phyloP scores from a whole-genome alignment of 2,329 filamentous ascomycete genomes.

The Zasmidium citrigriseum region DNA sequence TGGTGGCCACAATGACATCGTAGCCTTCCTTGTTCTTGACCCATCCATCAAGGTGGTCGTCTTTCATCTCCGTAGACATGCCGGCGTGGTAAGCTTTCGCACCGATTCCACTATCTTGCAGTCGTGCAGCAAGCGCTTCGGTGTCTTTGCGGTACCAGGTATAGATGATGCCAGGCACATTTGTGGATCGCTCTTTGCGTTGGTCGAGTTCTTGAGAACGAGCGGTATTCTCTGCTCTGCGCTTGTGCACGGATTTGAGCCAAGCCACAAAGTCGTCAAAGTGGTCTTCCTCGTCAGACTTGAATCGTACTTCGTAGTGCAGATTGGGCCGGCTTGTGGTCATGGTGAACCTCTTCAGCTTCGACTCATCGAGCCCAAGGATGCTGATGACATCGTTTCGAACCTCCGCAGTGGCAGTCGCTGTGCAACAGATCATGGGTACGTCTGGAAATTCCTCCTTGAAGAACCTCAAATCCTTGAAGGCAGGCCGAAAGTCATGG shows the following conservation, averaged over 20 bases:
- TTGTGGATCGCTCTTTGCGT: slow-evolving; percentile 55
- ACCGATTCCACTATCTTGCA: slow-evolving; percentile 69
- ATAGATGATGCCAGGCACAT: slow-evolving; percentile 77
- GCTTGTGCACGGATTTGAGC: slow-evolving; percentile 71
- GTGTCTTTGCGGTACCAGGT: slow-evolving; percentile 74
- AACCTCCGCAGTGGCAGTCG: slow-evolving; percentile 81
- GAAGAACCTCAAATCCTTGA: slow-evolving; percentile 85
- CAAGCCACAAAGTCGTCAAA: slow-evolving; percentile 74
- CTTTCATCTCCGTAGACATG: slow-evolving; percentile 65
- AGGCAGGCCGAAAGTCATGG: slow-evolving; percentile 92
- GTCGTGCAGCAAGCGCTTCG: slow-evolving; percentile 66
- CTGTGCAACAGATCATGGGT: slow-evolving; percentile 89
- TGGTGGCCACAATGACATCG: slow-evolving; percentile 92
- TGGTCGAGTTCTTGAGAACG: slow-evolving; percentile 61
- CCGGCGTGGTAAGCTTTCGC: slow-evolving; percentile 74
- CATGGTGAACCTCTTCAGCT: slow-evolving; percentile 75
- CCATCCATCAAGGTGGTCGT: slow-evolving; percentile 71
- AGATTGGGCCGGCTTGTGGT: slow-evolving; percentile 82
- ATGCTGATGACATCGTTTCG: slow-evolving; percentile 79
- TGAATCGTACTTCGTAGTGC: slow-evolving; percentile 87
- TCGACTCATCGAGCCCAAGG: slow-evolving; percentile 65
- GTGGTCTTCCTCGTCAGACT: slow-evolving; percentile 72
- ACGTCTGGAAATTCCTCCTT: slow-evolving; percentile 77
- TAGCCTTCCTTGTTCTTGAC: slow-evolving; percentile 73
- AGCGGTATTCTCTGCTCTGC: slow-evolving; percentile 60